Conservation (phyloP, 2,329 filamentous ascomycete genomes). For the Fusarium foetens region DNA sequence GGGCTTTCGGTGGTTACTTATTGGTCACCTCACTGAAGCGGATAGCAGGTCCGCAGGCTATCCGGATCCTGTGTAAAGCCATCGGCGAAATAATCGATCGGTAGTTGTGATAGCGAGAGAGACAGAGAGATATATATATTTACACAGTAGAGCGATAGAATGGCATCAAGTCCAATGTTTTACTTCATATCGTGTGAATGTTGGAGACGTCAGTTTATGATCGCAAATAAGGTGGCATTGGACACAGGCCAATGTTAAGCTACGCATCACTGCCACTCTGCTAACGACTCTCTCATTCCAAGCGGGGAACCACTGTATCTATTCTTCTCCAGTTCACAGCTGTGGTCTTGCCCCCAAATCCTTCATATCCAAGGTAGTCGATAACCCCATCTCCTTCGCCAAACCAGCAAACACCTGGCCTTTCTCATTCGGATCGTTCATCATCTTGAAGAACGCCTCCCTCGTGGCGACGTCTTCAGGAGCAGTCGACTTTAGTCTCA, state of each 20-base stretch:
- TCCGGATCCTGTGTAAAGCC: too few relatives aligned
- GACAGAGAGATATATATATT: too few relatives aligned
- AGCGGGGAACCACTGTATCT: background rate
- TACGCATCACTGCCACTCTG: too few relatives aligned
- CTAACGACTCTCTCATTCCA: background rate
- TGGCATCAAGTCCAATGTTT: too few relatives aligned
- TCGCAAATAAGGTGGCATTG: too few relatives aligned
- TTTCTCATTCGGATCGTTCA: background rate
- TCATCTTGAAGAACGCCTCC: background rate
- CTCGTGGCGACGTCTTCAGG: background rate
- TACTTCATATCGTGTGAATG: too few relatives aligned
- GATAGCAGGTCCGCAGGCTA: too few relatives aligned
- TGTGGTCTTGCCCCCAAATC: background rate
- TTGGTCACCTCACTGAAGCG: background rate
- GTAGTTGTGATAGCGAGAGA: too few relatives aligned
- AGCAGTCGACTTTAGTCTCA: background rate
- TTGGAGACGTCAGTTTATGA: too few relatives aligned
- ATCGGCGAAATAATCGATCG: too few relatives aligned
- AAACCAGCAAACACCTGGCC: background rate
- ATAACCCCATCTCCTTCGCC: background rate
- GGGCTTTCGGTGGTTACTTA: fast-evolving
- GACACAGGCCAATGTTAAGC: too few relatives aligned
- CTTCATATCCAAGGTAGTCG: background rate
- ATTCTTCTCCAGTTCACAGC: fast-evolving
- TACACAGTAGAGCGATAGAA: too few relatives aligned